phyloP scores from a whole-genome alignment of 371 early-diverging fungal genomes.

The Chytridium lagenaria region DNA sequence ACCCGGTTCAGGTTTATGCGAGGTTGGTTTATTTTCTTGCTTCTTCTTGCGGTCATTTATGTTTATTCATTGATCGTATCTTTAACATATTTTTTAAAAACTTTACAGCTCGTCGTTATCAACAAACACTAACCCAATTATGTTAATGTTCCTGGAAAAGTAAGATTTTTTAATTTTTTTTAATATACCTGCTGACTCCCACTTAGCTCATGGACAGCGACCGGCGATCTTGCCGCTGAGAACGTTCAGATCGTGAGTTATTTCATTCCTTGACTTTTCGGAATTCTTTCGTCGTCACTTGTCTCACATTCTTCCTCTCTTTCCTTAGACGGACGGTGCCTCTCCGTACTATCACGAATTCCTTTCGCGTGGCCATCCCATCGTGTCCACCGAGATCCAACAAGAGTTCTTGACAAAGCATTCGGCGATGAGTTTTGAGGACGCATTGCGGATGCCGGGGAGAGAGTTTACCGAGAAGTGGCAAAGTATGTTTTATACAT shows the following conservation, averaged over 20 bases:
- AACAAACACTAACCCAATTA: not conserved
- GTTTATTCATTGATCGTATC: too few relatives aligned
- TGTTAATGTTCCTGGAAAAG: constrained; percentile 1
- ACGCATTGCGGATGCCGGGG: not conserved
- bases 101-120: not conserved
- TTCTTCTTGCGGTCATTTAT: too few relatives aligned
- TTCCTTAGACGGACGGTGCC: constrained; percentile 4
- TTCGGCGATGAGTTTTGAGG: not conserved
- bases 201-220: too few relatives aligned
- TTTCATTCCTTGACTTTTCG: too few relatives aligned
- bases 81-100: too few relatives aligned
- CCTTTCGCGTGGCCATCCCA: constrained; percentile 4
- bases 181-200: too few relatives aligned
- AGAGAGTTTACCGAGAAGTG: not conserved
- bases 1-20: constrained; percentile 1
- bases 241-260: not conserved
- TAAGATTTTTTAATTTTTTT: too few relatives aligned
- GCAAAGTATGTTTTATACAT: not conserved
- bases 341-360: constrained; percentile 6
- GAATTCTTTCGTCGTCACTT: not conserved
- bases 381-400: not conserved
- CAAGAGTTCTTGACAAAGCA: not conserved
- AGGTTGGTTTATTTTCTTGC: too few relatives aligned
- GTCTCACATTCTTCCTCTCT: not conserved
- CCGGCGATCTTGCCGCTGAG: not conserved